These are phyloP conservation scores for Pelargonium cotyledonis DNA, from an alignment of 441 rosid species.

Conservation along the genomic window DNA sequence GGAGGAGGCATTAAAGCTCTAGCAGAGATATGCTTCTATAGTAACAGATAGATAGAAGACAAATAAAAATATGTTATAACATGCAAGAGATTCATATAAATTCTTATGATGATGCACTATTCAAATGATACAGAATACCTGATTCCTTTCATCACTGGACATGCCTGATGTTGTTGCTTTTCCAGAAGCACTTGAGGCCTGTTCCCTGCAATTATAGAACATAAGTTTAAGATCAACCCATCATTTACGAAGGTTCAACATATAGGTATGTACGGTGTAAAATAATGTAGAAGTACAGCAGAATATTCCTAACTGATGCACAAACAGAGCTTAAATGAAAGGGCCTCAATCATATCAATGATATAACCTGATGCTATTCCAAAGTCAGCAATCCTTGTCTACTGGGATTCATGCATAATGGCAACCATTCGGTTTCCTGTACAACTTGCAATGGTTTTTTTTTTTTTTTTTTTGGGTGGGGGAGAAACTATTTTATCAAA, in stretches of 20 bases:
- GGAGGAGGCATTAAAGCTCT: conserved; percentile 97
- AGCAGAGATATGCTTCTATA: conserved; percentile 62
- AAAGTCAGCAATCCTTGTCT: too few species aligned
- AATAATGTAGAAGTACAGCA: not conserved
- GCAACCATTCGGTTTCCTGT: too few species aligned
- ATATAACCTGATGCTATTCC: too few species aligned
- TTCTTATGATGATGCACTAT: conserved; percentile 6
- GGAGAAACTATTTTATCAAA: too few species aligned
- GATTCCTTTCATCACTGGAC: conserved; percentile 90
- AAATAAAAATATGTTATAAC: not conserved
- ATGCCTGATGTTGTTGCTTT: conserved; percentile 67
- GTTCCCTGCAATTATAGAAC: conserved; percentile 51
- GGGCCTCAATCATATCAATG: not conserved
- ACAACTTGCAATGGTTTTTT: too few species aligned
- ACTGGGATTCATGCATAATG: too few species aligned
- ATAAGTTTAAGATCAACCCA: conserved; percentile 7
- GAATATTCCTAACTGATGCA: not conserved
- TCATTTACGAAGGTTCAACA: not conserved
- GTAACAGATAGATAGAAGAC: not conserved
- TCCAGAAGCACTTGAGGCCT: conserved; percentile 86
- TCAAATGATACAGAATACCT: conserved; percentile 36
- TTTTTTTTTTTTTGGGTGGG: too few species aligned
- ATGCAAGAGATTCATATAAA: not conserved
- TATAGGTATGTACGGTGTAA: not conserved
- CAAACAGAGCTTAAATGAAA: not conserved